Evolutionary conservation across 2,329 filamentous ascomycete genomes (phyloP).

Genomic region (Tolypocladium tundrense): DNA sequence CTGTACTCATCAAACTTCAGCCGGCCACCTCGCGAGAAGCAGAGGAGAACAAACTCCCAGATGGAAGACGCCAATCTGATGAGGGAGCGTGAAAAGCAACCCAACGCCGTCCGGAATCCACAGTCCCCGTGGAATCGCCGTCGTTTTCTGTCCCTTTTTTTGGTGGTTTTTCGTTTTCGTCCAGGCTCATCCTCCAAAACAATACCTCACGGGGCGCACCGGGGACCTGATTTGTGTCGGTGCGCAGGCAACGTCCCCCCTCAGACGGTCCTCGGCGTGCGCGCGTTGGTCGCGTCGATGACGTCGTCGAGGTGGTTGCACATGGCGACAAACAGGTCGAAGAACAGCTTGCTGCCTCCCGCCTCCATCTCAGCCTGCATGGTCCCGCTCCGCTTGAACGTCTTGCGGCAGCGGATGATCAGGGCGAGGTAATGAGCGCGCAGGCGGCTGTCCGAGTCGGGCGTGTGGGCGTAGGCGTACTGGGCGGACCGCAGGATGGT

Average conservation of each 20-base stretch:
- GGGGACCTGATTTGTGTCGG: background rate
- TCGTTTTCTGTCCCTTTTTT: slow-evolving; percentile 13
- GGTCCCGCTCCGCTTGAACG: slow-evolving; percentile 95
- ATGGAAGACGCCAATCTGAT: slow-evolving; percentile 39
- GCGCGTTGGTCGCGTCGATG: slow-evolving; percentile 69
- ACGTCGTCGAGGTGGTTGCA: slow-evolving; percentile 97
- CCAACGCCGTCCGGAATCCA: slow-evolving; percentile 17
- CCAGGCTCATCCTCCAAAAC: slow-evolving; percentile 10
- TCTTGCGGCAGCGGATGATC: slow-evolving; percentile 94
- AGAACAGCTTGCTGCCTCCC: slow-evolving; percentile 84
- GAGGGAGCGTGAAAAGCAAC: slow-evolving; percentile 23
- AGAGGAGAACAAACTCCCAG: slow-evolving; percentile 35
- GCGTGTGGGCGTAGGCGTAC: slow-evolving; percentile 92
- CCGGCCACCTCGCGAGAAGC: slow-evolving; percentile 40
- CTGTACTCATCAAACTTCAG: slow-evolving; percentile 31
- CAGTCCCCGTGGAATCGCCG: slow-evolving; percentile 10
- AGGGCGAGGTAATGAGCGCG: slow-evolving; percentile 95
- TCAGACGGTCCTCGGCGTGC: slow-evolving; percentile 48
- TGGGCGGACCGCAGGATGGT: slow-evolving; percentile 87
- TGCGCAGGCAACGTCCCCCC: background rate
- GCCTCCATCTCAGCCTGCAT: slow-evolving; percentile 99
- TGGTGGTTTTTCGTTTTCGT: slow-evolving; percentile 8
- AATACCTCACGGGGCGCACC: background rate
- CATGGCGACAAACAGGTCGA: slow-evolving; percentile 96
- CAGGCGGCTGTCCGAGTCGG: slow-evolving; percentile 82